Percentiles rank a stretch among this genome's conserved stretches.
Evolutionary conservation across 768 basidiomycete species (phyloP).

Genomic region (Suillus discolor): DNA sequence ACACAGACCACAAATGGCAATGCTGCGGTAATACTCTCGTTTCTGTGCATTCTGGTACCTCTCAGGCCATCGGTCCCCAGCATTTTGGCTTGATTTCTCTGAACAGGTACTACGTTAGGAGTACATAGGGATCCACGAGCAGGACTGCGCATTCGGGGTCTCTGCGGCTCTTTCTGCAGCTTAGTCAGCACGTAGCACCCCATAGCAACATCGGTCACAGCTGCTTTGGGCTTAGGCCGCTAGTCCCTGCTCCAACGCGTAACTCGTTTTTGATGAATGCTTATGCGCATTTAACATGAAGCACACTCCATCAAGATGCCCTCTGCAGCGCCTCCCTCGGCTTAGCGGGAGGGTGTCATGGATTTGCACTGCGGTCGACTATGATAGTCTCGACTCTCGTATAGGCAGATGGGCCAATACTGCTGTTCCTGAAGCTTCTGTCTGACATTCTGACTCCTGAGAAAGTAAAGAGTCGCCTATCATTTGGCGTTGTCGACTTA

Average conservation of each 20-base stretch:
- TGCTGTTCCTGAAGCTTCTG: neutral
- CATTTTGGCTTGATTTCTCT: neutral
- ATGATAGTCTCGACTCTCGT: neutral
- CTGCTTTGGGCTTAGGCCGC: too few species aligned
- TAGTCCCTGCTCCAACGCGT: neutral
- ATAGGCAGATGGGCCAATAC: neutral
- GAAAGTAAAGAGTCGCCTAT: conserved; percentile 76
- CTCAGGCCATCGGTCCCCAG: neutral
- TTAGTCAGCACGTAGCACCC: too few species aligned
- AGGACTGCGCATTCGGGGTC: too few species aligned
- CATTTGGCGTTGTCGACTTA: conserved; percentile 63
- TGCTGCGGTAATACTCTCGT: neutral
- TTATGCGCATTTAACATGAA: neutral
- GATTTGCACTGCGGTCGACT: conserved; percentile 80
- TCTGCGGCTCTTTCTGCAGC: too few species aligned
- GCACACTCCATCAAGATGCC: neutral
- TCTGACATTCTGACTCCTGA: conserved; percentile 78
- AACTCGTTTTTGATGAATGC: neutral
- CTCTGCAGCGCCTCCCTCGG: neutral
- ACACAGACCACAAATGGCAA: neutral
- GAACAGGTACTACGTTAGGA: neutral
- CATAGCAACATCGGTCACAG: too few species aligned
- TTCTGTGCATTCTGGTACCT: neutral
- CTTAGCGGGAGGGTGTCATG: conserved; percentile 61
- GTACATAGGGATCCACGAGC: too few species aligned